Conservation (phyloP, 768 basidiomycete genomes). For the Serendipita sp. region DNA sequence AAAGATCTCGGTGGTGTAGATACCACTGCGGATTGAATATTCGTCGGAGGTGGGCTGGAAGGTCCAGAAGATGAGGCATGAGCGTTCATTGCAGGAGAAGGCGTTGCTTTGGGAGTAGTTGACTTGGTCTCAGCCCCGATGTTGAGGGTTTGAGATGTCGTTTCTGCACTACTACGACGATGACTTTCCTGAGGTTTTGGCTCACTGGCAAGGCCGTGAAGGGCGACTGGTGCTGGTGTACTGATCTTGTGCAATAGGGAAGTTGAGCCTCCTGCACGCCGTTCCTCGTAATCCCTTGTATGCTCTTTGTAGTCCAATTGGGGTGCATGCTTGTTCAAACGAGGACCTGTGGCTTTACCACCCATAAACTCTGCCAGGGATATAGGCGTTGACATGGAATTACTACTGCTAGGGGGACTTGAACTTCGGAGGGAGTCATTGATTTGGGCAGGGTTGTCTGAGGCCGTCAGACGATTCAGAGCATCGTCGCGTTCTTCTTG, state of each 20-base stretch:
- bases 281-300: slow-evolving; percentile 47
- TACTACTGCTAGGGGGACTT: not conserved
- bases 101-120: no score
- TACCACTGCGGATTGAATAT: slow-evolving; percentile 12
- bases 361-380: slow-evolving; percentile 75
- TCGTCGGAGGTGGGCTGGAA: slow-evolving; percentile 16
- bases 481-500: slow-evolving; percentile 25
- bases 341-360: slow-evolving; percentile 55
- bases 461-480: slow-evolving; percentile 11
- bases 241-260: not conserved
- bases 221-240: slow-evolving; percentile 44
- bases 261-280: slow-evolving; percentile 13
- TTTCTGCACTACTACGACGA: no score
- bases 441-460: not conserved
- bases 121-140: no score
- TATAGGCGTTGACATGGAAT: slow-evolving; percentile 22
- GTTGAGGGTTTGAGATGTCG: no score
- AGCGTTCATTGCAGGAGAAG: no score
- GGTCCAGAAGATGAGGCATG: not conserved
- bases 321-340: slow-evolving; percentile 53
- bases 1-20: slow-evolving; percentile 17
- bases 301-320: slow-evolving; percentile 49
- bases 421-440: slow-evolving; percentile 5
- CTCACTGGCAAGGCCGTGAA: slow-evolving; percentile 47
- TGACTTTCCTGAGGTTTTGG: not conserved